These are phyloP conservation scores for Rhodamnia argentea DNA, from an alignment of 345 rosid species.

Conservation along the genomic window DNA sequence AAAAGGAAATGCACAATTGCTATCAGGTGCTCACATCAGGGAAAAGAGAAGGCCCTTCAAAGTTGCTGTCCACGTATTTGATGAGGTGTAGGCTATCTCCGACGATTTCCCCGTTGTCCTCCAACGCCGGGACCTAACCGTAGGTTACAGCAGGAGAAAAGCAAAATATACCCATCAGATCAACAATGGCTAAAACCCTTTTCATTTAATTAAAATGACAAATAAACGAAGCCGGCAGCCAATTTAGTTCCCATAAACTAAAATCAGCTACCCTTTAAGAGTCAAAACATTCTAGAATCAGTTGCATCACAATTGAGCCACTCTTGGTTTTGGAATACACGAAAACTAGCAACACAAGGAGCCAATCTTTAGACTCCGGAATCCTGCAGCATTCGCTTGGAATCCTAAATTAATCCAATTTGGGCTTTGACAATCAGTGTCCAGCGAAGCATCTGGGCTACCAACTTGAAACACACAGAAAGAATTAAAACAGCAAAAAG, in stretches of 20 bases:
- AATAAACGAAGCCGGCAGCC: background rate
- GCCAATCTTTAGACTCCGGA: background rate
- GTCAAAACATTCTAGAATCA: background rate
- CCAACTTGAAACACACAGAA: background rate
- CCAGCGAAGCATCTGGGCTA: background rate
- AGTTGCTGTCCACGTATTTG: conserved; percentile 63
- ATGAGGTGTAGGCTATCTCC: conserved; percentile 89
- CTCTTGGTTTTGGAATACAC: background rate
- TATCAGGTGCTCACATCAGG: conserved; percentile 31
- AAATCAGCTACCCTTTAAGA: background rate
- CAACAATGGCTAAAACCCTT: background rate
- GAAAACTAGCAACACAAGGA: background rate
- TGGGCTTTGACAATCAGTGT: background rate
- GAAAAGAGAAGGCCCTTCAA: conserved; percentile 69
- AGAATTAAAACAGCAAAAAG: background rate
- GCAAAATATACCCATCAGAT: background rate
- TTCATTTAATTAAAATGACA: background rate
- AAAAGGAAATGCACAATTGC: background rate
- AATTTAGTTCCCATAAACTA: background rate
- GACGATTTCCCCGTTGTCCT: conserved; percentile 71
- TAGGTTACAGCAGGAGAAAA: background rate
- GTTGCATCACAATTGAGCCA: background rate
- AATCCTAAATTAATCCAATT: background rate
- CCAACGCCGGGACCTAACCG: conserved; percentile 75
- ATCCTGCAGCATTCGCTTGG: background rate